Base-by-base conservation (phyloP, 2,329 filamentous ascomycete genomes). In the Polychaeton citri region DNA sequence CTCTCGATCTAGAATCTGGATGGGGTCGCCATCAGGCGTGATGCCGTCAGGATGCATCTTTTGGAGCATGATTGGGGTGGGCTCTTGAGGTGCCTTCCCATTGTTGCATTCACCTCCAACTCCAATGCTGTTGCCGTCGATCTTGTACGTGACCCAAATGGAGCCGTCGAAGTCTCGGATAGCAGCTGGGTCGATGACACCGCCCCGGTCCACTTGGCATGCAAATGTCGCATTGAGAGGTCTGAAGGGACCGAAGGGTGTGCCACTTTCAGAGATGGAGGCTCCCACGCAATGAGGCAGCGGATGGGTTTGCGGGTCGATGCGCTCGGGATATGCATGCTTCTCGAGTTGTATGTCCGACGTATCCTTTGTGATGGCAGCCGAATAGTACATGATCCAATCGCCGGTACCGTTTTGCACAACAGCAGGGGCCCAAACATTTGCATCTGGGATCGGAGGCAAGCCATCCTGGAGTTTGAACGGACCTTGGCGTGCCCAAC, bases 111-210 rank as follows among this genome's bases (percentile, higher is more conserved):
- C 24, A 10, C 51, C 50, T 21, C 53, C 51, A 8, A 51, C 47
- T 9, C 44, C 38, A 32, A 52, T 43, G 43, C 53, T 55, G 44
- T 59, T 58, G 26, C 55, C 55, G 40, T 59, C 55, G 32, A 58
- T 39, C 38, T 59, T 59, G 39, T 49, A 59, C 16, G 46, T 40
- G 3, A 57, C 30, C 39, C 49, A 59, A n/a, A 55, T 39, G 1
- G 43, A 45, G 19, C 39, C 45, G 34, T 52, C 45, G 3, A 39
- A 30, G 28, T 58, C 53, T 8, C 39, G 37, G 40, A 54, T 52
- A 17, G 43, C 46, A 5, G 50, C 43, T 1, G 55, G 43, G 33
- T 59, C 55, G 35, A 58, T 59, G 24, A 53, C 54, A 30, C 55
- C 55, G 31, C 55, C 55, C 28, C 42, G 28, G 12, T 39, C 31